These are phyloP conservation scores for Cicer yamashitae DNA, from an alignment of 306 rosid species.

Conservation along the genomic window DNA sequence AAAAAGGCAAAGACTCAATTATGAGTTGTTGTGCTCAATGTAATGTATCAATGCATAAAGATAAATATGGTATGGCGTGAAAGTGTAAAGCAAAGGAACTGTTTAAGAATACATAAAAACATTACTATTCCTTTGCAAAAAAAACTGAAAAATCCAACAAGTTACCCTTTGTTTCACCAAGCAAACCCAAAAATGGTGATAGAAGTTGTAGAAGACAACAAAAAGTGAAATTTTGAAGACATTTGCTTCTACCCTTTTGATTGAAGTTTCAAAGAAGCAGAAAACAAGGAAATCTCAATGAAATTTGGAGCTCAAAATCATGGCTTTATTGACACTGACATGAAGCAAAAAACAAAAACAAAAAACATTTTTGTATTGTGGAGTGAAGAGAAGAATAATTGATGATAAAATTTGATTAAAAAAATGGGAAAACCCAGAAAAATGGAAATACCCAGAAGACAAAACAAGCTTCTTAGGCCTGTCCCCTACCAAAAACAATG, in stretches of 20 bases:
- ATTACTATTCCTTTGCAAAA: conserved; percentile 58
- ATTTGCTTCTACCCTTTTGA: conserved; percentile 30
- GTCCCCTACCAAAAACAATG: conserved; percentile 54
- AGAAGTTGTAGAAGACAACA: conserved; percentile 22
- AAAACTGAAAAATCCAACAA: conserved; percentile 48
- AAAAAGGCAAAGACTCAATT: conserved; percentile 45
- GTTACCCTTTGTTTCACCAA: conserved; percentile 49
- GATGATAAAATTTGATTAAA: conserved; percentile 29
- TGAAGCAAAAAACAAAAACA: conserved; percentile 38
- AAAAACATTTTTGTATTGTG: conserved; percentile 40
- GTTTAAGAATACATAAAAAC: conserved; percentile 53
- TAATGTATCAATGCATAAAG: conserved; percentile 52
- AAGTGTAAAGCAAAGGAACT: conserved; percentile 39
- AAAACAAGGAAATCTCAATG: conserved; percentile 44
- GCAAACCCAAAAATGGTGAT: conserved; percentile 42
- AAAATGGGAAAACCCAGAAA: conserved; percentile 49
- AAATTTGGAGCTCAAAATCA: conserved; percentile 33
- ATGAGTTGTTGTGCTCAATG: conserved; percentile 44
- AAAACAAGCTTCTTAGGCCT: conserved; percentile 58
- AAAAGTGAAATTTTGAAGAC: conserved; percentile 21
- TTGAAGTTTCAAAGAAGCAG: conserved; percentile 39
- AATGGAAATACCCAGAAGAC: conserved; percentile 67
- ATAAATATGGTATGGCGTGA: conserved; percentile 44
- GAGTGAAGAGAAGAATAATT: conserved; percentile 36
- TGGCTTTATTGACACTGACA: conserved; percentile 40